phyloP scores from a whole-genome alignment of 1,284 basidiomycete genomes.

The Blastosporella zonata region DNA sequence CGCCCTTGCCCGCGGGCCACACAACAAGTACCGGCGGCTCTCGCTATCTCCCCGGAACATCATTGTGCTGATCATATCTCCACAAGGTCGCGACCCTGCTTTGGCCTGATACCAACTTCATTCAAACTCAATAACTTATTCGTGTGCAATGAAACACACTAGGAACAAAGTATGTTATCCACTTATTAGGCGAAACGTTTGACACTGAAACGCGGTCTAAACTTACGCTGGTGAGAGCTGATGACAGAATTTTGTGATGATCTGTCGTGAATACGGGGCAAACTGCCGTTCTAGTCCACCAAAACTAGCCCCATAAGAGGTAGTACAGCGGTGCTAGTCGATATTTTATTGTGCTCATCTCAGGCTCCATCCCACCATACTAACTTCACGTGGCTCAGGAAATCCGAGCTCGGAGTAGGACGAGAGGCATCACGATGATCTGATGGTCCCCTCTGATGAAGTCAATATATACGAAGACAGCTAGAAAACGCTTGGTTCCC shows the following conservation, averaged over 20 bases:
- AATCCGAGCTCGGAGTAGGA: not conserved
- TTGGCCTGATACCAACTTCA: not conserved
- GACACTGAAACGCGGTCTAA: not conserved
- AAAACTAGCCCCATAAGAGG: not conserved
- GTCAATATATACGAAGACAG: conserved; percentile 12
- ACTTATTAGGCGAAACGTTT: not conserved
- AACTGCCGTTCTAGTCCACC: not conserved
- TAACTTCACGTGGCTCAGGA: conserved; percentile 13
- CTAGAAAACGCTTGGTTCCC: conserved; percentile 1
- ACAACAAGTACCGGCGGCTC: conserved; percentile 1
- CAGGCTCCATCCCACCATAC: not conserved
- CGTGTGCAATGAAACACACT: too few relatives aligned
- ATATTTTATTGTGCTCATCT: not conserved
- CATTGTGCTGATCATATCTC: not conserved
- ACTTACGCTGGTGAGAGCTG: not conserved
- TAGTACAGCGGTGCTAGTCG: not conserved
- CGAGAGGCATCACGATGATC: conserved; percentile 15
- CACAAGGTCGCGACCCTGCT: not conserved
- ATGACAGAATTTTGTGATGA: not conserved
- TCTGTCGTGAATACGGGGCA: not conserved
- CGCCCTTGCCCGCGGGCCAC: not conserved
- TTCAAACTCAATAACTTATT: not conserved
- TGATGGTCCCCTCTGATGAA: conserved; percentile 15
- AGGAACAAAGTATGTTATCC: not conserved
- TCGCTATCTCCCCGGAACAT: not conserved